Evolutionary conservation across 331 rosid genomes (phyloP).

Genomic region (Cydonia oblonga): DNA sequence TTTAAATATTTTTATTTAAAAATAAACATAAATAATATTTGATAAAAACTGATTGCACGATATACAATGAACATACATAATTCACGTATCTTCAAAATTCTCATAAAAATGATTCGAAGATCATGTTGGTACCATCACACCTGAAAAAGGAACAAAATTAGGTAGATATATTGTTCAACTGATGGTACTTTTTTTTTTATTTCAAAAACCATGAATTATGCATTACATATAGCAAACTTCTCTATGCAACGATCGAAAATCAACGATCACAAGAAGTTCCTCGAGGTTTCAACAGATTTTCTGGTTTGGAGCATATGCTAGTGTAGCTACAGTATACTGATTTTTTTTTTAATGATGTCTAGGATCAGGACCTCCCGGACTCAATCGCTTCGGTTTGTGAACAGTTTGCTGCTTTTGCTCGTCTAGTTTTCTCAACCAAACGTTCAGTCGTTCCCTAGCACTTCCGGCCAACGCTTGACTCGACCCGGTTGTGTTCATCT

Average conservation of each 20-base stretch:
- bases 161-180: not conserved
- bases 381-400: slow-evolving; percentile 14
- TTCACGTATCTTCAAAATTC: too few relatives aligned
- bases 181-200: not conserved
- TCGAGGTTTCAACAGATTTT: not conserved
- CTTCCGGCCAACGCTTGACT: not conserved
- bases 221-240: not conserved
- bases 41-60: too few relatives aligned
- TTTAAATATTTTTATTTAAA: too few relatives aligned
- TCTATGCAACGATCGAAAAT: not conserved
- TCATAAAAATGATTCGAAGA: too few relatives aligned
- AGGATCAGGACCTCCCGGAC: slow-evolving; percentile 52
- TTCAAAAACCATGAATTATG: not conserved
- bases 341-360: slow-evolving; percentile 15
- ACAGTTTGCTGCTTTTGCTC: slow-evolving; percentile 1
- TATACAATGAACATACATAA: too few relatives aligned
- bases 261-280: not conserved
- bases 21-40: too few relatives aligned
- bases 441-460: slow-evolving; percentile 13
- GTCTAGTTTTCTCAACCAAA: slow-evolving; percentile 11
- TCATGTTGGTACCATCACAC: not conserved
- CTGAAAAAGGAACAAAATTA: not conserved
- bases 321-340: not conserved
- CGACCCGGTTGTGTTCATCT: slow-evolving; percentile 3
- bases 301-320: not conserved